A percentile compares a stretch with the other conserved stretches of the same genome.
Conservation (phyloP, 768 basidiomycete species). For the Tylopilus intermedius region DNA sequence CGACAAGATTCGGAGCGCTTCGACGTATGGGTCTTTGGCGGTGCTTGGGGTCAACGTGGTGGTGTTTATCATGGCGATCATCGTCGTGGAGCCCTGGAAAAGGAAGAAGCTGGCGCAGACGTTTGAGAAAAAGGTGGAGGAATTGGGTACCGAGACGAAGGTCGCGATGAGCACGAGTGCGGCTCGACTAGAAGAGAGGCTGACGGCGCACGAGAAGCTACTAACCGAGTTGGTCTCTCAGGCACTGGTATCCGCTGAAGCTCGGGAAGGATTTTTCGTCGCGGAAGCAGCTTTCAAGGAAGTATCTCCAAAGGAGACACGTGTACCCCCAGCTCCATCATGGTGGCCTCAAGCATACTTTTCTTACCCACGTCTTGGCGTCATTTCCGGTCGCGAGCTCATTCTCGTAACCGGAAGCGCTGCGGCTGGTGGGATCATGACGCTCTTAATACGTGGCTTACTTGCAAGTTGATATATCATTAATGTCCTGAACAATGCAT, state of each 20-base stretch:
- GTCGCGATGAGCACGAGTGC: conserved; percentile 45
- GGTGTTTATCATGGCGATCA: conserved; percentile 86
- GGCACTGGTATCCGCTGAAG: conserved; percentile 4
- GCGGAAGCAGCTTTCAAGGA: conserved; percentile 5
- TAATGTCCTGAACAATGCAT: not conserved
- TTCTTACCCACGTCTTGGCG: conserved; percentile 9
- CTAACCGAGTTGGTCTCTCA: conserved; percentile 28
- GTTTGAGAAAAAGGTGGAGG: conserved; percentile 77
- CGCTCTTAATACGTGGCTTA: conserved; percentile 20
- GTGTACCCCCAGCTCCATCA: not conserved
- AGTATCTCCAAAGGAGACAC: not conserved
- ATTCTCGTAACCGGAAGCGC: conserved; percentile 29
- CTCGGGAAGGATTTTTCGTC: conserved; percentile 7
- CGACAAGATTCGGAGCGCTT: conserved; percentile 94
- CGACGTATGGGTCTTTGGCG: conserved; percentile 87
- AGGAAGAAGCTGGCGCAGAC: conserved; percentile 78
- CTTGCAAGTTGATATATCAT: conserved; percentile 13
- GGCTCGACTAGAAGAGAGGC: conserved; percentile 41
- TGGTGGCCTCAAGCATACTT: conserved; percentile 12
- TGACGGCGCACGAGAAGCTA: conserved; percentile 44
- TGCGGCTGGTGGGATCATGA: conserved; percentile 23
- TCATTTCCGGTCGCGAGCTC: conserved; percentile 19
- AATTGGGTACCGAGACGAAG: conserved; percentile 42
- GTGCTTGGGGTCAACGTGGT: conserved; percentile 84
- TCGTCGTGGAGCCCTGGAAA: conserved; percentile 96